Percentiles rank a stretch among this genome's conserved stretches.
Conservation (phyloP, 1,284 basidiomycete species). For the Ceratobasidium sp. region DNA sequence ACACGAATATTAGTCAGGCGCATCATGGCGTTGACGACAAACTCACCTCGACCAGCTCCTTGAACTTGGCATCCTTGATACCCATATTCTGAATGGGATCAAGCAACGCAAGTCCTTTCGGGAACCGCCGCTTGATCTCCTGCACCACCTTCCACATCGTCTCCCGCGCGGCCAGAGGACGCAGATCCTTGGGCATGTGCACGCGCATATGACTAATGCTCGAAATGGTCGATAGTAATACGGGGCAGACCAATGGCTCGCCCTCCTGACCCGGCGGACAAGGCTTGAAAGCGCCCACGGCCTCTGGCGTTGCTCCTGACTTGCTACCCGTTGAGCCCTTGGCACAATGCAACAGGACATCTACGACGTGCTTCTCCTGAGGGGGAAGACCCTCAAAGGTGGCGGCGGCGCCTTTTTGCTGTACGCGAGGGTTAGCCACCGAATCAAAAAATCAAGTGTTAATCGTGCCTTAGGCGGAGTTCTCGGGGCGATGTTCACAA, state of each 20-base stretch:
- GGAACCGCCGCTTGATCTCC: slow-evolving; percentile 90
- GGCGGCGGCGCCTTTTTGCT: slow-evolving; percentile 7
- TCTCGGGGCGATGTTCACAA: slow-evolving; percentile 92
- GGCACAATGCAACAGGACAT: slow-evolving; percentile 89
- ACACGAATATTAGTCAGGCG: slow-evolving; percentile 14
- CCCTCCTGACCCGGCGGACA: slow-evolving; percentile 75
- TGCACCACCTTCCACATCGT: slow-evolving; percentile 88
- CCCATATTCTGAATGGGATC: slow-evolving; percentile 97
- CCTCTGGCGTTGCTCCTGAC: slow-evolving; percentile 54
- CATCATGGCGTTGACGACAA: not conserved
- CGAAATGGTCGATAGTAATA: slow-evolving; percentile 86
- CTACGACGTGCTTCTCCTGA: slow-evolving; percentile 91
- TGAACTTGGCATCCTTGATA: slow-evolving; percentile 94
- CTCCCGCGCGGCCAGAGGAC: slow-evolving; percentile 75
- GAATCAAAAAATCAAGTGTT: not conserved
- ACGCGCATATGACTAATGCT: slow-evolving; percentile 88
- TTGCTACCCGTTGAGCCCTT: slow-evolving; percentile 65
- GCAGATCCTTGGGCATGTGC: slow-evolving; percentile 88
- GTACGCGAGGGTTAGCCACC: not conserved
- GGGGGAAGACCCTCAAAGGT: slow-evolving; percentile 49
- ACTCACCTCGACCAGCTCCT: slow-evolving; percentile 77
- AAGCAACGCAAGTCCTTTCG: slow-evolving; percentile 83
- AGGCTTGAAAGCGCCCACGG: slow-evolving; percentile 73
- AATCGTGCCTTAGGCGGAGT: slow-evolving; percentile 64
- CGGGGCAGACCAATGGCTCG: slow-evolving; percentile 85